Evolutionary conservation across 495 filamentous ascomycete genomes (phyloP).

Genomic region (Annulohypoxylon maeteangense): DNA sequence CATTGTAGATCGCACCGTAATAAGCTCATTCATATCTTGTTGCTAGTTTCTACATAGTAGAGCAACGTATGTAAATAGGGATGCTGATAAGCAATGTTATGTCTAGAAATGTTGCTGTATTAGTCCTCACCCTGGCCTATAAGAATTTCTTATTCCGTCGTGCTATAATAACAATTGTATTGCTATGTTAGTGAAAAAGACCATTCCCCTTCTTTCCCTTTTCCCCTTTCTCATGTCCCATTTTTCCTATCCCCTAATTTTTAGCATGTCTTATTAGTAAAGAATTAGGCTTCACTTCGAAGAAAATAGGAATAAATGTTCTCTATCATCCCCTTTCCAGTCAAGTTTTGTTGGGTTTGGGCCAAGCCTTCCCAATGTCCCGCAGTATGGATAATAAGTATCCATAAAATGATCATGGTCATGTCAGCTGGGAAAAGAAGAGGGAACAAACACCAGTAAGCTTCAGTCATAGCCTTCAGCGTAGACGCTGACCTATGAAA

Average conservation of each 20-base stretch:
- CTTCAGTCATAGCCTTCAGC: slow-evolving; percentile 7
- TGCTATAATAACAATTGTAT: not conserved
- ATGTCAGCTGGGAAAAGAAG: not conserved
- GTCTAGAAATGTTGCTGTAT: slow-evolving; percentile 18
- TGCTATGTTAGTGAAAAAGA: not conserved
- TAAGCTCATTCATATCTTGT: slow-evolving; percentile 17
- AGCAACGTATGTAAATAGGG: slow-evolving; percentile 17
- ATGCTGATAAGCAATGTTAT: slow-evolving; percentile 34
- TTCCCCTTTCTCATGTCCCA: too few species aligned
- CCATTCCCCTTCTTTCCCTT: not conserved
- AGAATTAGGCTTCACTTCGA: not conserved
- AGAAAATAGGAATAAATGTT: too few species aligned
- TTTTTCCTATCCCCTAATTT: not conserved
- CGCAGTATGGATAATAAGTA: not conserved
- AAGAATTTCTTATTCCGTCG: slow-evolving; percentile 21
- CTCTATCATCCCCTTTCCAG: not conserved
- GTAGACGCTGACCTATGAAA: slow-evolving; percentile 31
- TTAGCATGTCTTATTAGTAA: not conserved
- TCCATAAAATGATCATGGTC: slow-evolving; percentile 4
- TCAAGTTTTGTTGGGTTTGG: not conserved
- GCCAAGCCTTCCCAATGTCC: not conserved
- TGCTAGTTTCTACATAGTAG: not conserved
- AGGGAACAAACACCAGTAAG: slow-evolving; percentile 4
- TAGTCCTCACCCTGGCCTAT: slow-evolving; percentile 5
- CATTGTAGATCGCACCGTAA: slow-evolving; percentile 13